Base-by-base conservation (phyloP, 495 filamentous ascomycete species). In the Cudoniella acicularis region DNA sequence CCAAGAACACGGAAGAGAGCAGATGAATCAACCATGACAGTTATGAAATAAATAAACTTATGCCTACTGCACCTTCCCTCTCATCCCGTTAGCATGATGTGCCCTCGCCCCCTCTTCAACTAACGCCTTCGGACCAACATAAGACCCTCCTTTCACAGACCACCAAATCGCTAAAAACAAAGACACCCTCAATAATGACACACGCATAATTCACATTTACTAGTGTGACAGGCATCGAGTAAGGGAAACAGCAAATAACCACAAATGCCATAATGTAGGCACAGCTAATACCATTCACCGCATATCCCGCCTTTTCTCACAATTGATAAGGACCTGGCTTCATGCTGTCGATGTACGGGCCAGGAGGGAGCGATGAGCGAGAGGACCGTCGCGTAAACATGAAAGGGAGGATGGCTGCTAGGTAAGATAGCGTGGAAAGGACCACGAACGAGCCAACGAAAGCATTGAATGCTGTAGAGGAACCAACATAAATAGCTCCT, bases 221-320 rank as follows among this genome's bases (percentile, higher is more conserved):
- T 3, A 75, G 74, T 3, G 72, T 66, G 3, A 76, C 72, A 1
- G 83, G 83, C 49, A 80, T 58, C 0, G 69, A 60, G 56, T 78
- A 83, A 2, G 84, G 86, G 65, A 88, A 88, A 52, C 83, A 87
- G 64, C 83, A 89, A 53, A 88, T 82, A 3, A 87, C 74, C 46
- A 83, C 76, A 66, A 87, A 89, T 11, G 77, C 77, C 2, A 80
- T 60, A 50, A 90, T 89, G 59, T 87, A 84, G 10, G 76, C 51
- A 51, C 81, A 79, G 13, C 78, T 68, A n/a, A 85, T 57, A 16
- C 65, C 65, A 61, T 87, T 85, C 59, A 88, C 70, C 0, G 71
- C 43, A 52, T 73, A 87, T 2, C 85, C 87, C 36, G 78, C 61
- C 0, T 52, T 52, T 16, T 77, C 72, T 74, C 49, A 21, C 63